phyloP scores from a whole-genome alignment of 768 basidiomycete genomes.

The Imleria badia region DNA sequence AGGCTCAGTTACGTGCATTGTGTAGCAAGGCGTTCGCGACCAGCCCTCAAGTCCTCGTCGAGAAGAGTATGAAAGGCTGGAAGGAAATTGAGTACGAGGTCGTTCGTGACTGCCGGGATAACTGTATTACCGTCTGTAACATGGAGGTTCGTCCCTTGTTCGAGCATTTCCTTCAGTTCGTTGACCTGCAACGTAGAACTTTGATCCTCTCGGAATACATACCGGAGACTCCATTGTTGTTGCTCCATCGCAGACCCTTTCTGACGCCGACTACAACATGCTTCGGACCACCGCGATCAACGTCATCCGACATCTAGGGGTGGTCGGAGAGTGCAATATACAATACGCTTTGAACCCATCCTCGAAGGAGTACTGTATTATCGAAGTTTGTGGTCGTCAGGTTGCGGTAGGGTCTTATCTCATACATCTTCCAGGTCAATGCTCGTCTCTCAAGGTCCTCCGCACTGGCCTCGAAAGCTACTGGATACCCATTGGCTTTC shows the following conservation, averaged over 20 bases:
- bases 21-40: slow-evolving; percentile 97
- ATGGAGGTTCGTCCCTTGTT: slow-evolving; percentile 82
- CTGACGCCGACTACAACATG: slow-evolving; percentile 99
- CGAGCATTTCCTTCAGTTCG: background rate
- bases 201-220: slow-evolving; percentile 97
- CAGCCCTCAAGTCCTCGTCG: slow-evolving; percentile 97
- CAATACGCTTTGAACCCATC: slow-evolving; percentile 96
- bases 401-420: slow-evolving; percentile 3
- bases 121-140: slow-evolving; percentile 99
- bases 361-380: slow-evolving; percentile 97
- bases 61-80: slow-evolving; percentile 99
- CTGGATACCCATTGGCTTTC: slow-evolving; percentile 96
- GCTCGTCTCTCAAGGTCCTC: slow-evolving; percentile 98
- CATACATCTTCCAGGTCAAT: slow-evolving; percentile 56
- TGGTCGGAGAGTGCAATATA: slow-evolving; percentile 98
- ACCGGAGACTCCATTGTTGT: slow-evolving; percentile 99
- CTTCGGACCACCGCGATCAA: slow-evolving; percentile 97
- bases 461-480: slow-evolving; percentile 96
- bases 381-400: slow-evolving; percentile 60
- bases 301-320: slow-evolving; percentile 97
- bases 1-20: slow-evolving; percentile 81
- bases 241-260: slow-evolving; percentile 96
- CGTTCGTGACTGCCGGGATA: slow-evolving; percentile 94
- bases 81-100: slow-evolving; percentile 99
- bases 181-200: slow-evolving; percentile 63